These are phyloP conservation scores for Neonectria punicea DNA, from an alignment of 2,329 filamentous ascomycete genomes.

Conservation along the genomic window DNA sequence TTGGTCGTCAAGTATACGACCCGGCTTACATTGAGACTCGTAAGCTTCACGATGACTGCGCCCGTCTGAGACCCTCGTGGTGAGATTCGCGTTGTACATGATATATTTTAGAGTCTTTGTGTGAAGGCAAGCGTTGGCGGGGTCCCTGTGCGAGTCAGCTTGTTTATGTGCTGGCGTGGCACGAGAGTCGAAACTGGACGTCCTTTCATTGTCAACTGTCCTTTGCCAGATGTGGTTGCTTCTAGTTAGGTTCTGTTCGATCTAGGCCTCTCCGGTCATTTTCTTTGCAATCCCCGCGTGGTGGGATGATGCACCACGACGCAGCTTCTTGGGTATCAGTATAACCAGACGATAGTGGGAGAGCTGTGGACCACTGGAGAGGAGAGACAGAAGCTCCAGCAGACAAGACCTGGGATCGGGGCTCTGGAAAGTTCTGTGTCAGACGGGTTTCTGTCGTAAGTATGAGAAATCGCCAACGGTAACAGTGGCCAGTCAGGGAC, in stretches of 20 bases:
- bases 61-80: not conserved
- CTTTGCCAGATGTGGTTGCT: too few relatives aligned
- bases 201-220: too few relatives aligned
- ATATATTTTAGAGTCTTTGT: not conserved
- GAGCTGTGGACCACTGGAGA: not conserved
- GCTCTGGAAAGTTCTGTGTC: not conserved
- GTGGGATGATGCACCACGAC: too few relatives aligned
- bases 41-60: not conserved
- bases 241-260: too few relatives aligned
- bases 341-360: not conserved
- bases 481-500: too few relatives aligned
- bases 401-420: not conserved
- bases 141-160: not conserved
- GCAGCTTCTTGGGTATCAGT: too few relatives aligned
- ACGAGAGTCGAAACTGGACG: not conserved
- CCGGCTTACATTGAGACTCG: not conserved
- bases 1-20: not conserved
- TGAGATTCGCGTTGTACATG: not conserved
- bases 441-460: not conserved
- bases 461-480: too few relatives aligned
- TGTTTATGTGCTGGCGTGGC: not conserved
- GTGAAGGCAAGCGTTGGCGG: not conserved
- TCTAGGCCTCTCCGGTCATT: too few relatives aligned
- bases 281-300: not conserved
- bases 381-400: not conserved